Evolutionary conservation across 345 rosid genomes (phyloP).

Genomic region (Eucalyptus viminalis): DNA sequence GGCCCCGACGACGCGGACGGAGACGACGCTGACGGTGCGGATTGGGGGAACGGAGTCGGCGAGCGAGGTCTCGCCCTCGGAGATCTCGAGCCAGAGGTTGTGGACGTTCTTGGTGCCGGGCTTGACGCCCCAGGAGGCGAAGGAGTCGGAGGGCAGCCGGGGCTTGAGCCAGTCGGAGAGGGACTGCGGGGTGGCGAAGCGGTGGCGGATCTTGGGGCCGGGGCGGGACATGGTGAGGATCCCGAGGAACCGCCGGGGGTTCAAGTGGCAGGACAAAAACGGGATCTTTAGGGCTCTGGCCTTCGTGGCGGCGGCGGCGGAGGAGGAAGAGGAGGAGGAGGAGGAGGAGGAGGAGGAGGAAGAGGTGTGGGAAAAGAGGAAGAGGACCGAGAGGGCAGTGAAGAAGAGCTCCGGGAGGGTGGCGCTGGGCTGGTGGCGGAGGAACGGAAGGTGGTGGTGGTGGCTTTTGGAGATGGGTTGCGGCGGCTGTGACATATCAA

Average conservation of each 20-base stretch:
- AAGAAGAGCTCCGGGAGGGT: conserved; percentile 18
- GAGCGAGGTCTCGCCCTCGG: conserved; percentile 69
- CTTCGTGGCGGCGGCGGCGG: conserved; percentile 11
- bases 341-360: background rate
- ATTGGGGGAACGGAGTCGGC: conserved; percentile 64
- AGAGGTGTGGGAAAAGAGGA: conserved; percentile 23
- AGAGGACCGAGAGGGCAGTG: conserved; percentile 1
- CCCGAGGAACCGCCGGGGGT: conserved; percentile 35
- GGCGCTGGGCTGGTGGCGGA: background rate
- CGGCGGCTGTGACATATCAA: background rate
- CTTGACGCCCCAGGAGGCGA: conserved; percentile 80
- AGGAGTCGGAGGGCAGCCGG: conserved; percentile 68
- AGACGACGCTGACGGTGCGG: conserved; percentile 64
- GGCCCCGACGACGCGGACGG: conserved; percentile 36
- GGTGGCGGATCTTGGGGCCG: conserved; percentile 2
- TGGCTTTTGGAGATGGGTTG: background rate
- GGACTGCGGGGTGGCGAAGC: conserved; percentile 58
- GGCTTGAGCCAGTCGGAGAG: conserved; percentile 88
- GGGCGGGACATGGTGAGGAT: conserved; percentile 32
- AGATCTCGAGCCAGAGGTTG: conserved; percentile 91
- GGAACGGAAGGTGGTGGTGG: background rate
- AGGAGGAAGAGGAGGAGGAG: background rate
- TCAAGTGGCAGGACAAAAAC: conserved; percentile 13
- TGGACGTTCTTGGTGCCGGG: conserved; percentile 96
- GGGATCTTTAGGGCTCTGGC: conserved; percentile 24